phyloP scores from a whole-genome alignment of 2,329 filamentous ascomycete species.

The Aspergillus sp. region DNA sequence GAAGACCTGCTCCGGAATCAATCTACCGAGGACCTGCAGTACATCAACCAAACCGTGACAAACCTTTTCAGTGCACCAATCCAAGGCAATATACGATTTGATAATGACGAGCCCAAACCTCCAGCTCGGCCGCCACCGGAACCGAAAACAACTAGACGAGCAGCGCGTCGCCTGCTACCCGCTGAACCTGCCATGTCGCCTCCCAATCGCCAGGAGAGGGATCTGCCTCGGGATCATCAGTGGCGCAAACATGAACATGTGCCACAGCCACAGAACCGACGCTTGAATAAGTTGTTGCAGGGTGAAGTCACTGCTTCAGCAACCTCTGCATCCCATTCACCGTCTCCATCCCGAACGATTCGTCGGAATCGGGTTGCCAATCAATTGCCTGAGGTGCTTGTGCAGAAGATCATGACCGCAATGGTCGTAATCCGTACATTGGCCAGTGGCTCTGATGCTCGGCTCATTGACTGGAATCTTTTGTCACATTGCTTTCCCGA shows the following conservation, averaged over 20 bases:
- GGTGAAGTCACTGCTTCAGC: not conserved
- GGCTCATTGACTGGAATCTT: slow-evolving; percentile 47
- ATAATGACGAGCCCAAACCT: slow-evolving; percentile 20
- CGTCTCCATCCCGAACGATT: slow-evolving; percentile 7
- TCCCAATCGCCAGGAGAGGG: not conserved
- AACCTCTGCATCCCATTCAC: not conserved
- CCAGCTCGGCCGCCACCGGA: not conserved
- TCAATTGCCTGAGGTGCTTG: slow-evolving; percentile 26
- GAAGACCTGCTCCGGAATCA: slow-evolving; percentile 27
- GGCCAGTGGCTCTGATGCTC: slow-evolving; percentile 45
- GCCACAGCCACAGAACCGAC: slow-evolving; percentile 22
- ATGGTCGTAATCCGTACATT: slow-evolving; percentile 47
- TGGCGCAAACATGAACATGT: not conserved
- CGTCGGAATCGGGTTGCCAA: slow-evolving; percentile 25
- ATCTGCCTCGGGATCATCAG: not conserved
- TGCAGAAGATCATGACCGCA: slow-evolving; percentile 40
- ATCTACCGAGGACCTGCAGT: slow-evolving; percentile 23
- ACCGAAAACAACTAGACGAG: slow-evolving; percentile 9
- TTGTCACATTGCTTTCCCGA: slow-evolving; percentile 43
- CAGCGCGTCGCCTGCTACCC: not conserved
- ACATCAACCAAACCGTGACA: slow-evolving; percentile 39
- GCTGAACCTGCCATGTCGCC: not conserved
- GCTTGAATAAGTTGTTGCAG: slow-evolving; percentile 20
- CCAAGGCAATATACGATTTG: slow-evolving; percentile 34
- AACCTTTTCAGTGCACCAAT: slow-evolving; percentile 32